phyloP scores from a whole-genome alignment of 495 filamentous ascomycete genomes.

The Tuber magnatum region DNA sequence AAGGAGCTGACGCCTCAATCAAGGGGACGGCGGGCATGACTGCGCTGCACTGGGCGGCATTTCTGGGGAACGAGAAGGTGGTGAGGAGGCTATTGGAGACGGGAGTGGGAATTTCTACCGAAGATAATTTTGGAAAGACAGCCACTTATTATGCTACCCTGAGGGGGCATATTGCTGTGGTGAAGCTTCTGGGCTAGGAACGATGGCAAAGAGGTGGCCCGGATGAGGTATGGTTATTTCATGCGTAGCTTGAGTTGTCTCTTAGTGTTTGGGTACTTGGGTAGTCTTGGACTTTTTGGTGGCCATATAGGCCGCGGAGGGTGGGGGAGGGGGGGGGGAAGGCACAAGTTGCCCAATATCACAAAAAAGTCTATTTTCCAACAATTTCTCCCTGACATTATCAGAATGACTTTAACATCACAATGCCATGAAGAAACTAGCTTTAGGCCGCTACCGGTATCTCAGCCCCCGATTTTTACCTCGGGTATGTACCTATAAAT shows the following conservation, averaged over 20 bases:
- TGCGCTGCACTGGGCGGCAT: constrained; percentile 10
- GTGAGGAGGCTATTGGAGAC: constrained; percentile 11
- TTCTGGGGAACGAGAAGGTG: constrained; percentile 11
- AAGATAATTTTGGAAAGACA: constrained; percentile 12
- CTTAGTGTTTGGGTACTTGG: background rate
- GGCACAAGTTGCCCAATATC: background rate
- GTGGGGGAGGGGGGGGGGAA: background rate
- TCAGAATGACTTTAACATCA: background rate
- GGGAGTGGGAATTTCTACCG: constrained; percentile 14
- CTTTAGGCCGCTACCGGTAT: background rate
- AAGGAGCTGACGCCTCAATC: background rate
- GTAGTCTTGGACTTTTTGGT: background rate
- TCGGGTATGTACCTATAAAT: background rate
- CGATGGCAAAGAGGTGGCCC: background rate
- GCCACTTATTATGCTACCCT: background rate
- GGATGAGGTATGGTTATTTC: background rate
- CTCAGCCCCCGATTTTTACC: background rate
- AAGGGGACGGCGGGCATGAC: constrained; percentile 6
- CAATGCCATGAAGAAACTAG: background rate
- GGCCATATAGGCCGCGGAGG: background rate
- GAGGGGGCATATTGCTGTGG: background rate
- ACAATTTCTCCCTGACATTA: background rate
- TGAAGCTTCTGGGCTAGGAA: background rate
- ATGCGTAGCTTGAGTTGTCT: background rate
- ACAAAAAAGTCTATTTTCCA: background rate